Conservation (phyloP, 768 basidiomycete species). For the Lentinus brumalis region DNA sequence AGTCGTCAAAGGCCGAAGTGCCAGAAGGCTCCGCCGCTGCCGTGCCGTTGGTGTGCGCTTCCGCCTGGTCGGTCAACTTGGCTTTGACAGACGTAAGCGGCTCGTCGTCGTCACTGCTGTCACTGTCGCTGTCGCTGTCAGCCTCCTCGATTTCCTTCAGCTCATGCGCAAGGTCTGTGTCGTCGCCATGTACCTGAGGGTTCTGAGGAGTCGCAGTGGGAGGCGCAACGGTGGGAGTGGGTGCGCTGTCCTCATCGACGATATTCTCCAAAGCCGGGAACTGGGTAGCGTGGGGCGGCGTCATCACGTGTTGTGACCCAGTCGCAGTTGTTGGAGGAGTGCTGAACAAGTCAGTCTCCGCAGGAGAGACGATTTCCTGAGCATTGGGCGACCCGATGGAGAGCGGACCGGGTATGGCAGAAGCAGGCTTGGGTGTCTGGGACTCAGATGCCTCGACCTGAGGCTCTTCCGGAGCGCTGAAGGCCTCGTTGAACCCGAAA, state of each 20-base stretch:
- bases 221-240: conserved; percentile 12
- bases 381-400: conserved; percentile 4
- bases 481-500: conserved; percentile 48
- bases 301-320: not conserved
- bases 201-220: conserved; percentile 6
- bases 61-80: conserved; percentile 14
- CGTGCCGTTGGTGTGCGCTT: conserved; percentile 7
- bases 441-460: conserved; percentile 9
- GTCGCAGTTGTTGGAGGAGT: conserved; percentile 57
- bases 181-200: conserved; percentile 27
- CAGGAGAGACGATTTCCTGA: conserved; percentile 25
- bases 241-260: conserved; percentile 10
- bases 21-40: conserved; percentile 22
- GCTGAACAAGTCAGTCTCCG: conserved; percentile 43
- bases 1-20: conserved; percentile 53
- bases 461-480: conserved; percentile 25
- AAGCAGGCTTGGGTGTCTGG: conserved; percentile 13
- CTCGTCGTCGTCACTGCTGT: conserved; percentile 41
- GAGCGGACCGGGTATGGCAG: conserved; percentile 9
- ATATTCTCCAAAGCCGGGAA: conserved; percentile 17
- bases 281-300: not conserved
- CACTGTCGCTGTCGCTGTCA: conserved; percentile 17
- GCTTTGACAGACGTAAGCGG: conserved; percentile 30
- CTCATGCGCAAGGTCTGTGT: conserved; percentile 54
- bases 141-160: conserved; percentile 63